Percentiles rank a stretch among this genome's conserved stretches.
Conservation (phyloP, 176 grass and related monocot species). For the Bolboschoenus planiculmis region DNA sequence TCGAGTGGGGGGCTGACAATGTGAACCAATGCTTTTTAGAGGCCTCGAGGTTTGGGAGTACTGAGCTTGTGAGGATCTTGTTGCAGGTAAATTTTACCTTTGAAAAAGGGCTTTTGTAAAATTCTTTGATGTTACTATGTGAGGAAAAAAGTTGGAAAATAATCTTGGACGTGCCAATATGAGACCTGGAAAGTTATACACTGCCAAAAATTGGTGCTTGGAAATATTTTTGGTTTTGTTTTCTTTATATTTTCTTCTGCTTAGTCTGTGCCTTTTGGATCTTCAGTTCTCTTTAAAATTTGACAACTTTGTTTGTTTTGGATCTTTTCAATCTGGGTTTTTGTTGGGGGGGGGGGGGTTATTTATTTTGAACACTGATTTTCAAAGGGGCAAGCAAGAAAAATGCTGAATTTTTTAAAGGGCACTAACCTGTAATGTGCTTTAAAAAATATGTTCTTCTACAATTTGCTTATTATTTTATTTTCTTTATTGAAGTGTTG, state of each 20-base stretch:
- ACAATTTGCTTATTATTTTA: neutral
- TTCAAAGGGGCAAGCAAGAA: neutral
- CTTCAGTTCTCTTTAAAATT: neutral
- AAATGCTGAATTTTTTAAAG: neutral
- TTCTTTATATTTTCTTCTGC: neutral
- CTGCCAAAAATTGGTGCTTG: neutral
- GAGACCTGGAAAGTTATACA: neutral
- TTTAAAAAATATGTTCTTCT: neutral
- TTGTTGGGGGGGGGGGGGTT: too few relatives aligned
- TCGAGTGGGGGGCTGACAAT: constrained; percentile 82
- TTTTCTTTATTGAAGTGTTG: neutral
- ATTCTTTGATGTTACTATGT: neutral
- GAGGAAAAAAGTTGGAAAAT: neutral
- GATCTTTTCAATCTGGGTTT: neutral
- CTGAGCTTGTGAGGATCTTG: constrained; percentile 76
- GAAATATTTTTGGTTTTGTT: neutral
- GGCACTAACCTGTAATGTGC: neutral
- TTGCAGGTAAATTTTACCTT: constrained; percentile 54
- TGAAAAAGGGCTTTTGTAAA: neutral
- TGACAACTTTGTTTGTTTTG: neutral
- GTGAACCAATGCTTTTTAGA: constrained; percentile 75
- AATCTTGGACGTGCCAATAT: constrained; percentile 8
- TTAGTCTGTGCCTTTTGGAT: neutral
- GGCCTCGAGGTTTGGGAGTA: constrained; percentile 78
- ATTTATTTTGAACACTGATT: neutral